phyloP scores from a whole-genome alignment of 768 basidiomycete genomes.

The Rhodotorula babjevae region DNA sequence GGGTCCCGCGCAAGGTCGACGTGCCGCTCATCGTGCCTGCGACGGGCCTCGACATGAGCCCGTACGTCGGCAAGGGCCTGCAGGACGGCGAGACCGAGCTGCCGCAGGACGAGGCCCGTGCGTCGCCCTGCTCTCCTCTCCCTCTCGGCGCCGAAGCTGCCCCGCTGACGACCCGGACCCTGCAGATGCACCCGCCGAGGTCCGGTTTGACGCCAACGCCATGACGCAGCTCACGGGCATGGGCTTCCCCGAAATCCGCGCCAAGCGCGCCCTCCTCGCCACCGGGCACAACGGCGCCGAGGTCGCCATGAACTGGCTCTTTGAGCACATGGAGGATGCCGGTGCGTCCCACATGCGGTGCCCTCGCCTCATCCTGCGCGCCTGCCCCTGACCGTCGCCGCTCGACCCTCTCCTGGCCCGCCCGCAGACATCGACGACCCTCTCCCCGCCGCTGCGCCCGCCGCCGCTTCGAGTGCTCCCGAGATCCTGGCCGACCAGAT shows the following conservation, averaged over 20 bases:
- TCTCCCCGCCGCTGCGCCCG: conserved; percentile 45
- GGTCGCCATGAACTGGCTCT: conserved; percentile 91
- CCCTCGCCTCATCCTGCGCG: not conserved
- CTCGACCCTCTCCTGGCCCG: not conserved
- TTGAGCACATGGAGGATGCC: conserved; percentile 88
- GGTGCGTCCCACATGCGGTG: conserved; percentile 52
- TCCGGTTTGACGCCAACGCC: conserved; percentile 68
- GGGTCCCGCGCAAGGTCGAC: conserved; percentile 94
- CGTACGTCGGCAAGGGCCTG: conserved; percentile 65
- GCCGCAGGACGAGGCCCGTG: conserved; percentile 54
- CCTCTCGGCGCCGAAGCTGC: no score
- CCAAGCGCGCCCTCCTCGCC: conserved; percentile 83
- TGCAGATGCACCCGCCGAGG: conserved; percentile 49
- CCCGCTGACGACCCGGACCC: not conserved
- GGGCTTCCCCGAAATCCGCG: conserved; percentile 83
- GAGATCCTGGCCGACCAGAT: conserved; percentile 59
- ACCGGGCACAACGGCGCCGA: conserved; percentile 71
- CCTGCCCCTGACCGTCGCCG: no score
- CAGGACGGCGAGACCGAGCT: conserved; percentile 66
- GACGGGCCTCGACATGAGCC: conserved; percentile 60
- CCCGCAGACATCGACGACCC: conserved; percentile 77
- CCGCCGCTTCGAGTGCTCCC: conserved; percentile 5
- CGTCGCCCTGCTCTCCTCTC: not conserved
- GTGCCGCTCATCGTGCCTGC: conserved; percentile 72
- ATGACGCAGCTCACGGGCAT: conserved; percentile 74